Percentiles rank a stretch among this genome's conserved stretches.
These are phyloP conservation scores for Oldenlandia corymbosa DNA, from an alignment of 257 asterid genomes.

Conservation along the genomic window DNA sequence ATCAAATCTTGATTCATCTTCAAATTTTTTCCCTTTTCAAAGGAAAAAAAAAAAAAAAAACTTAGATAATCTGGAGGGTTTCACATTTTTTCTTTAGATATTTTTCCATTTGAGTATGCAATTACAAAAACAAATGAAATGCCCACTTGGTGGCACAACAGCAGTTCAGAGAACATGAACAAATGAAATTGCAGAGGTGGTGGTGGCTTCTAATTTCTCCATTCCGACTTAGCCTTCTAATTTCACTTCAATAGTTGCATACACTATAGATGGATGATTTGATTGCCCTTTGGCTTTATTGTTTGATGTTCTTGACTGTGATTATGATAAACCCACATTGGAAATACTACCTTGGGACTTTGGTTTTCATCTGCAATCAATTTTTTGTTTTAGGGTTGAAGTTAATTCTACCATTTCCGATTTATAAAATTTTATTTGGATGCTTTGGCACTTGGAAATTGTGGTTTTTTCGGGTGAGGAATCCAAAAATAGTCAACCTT, in stretches of 20 bases:
- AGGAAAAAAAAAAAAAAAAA: no score
- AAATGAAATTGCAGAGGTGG: background rate
- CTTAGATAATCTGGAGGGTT: no score
- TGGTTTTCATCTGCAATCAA: background rate
- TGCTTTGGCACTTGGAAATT: background rate
- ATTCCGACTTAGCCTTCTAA: constrained; percentile 17
- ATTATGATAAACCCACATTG: background rate
- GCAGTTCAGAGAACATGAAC: background rate
- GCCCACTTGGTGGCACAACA: no score
- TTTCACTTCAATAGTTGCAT: background rate
- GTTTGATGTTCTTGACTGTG: background rate
- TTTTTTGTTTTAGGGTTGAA: background rate
- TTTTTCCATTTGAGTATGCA: no score
- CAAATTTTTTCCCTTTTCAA: no score
- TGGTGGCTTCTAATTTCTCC: constrained; percentile 30
- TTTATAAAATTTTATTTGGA: background rate
- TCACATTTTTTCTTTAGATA: no score
- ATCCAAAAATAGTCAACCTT: no score
- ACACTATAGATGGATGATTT: background rate
- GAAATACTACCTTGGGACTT: background rate
- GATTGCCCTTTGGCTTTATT: background rate
- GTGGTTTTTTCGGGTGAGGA: background rate
- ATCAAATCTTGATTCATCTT: no score
- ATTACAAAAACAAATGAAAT: no score
- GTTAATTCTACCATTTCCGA: background rate